Conservation (phyloP, 345 rosid genomes). For the Ceriops tagal region DNA sequence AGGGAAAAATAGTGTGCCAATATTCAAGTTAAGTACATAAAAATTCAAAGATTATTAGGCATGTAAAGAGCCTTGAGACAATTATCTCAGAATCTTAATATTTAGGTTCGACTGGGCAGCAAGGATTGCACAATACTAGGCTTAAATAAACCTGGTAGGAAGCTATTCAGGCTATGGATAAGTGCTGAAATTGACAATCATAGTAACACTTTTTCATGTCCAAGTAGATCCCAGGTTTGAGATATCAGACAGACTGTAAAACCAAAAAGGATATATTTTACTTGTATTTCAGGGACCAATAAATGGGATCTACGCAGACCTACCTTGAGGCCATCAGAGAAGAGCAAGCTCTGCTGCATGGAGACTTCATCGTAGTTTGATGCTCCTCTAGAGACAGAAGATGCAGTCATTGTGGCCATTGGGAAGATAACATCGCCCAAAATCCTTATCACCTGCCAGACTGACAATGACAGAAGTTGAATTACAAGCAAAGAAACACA, state of each 20-base stretch:
- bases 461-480: slow-evolving; percentile 19
- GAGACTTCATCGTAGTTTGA: slow-evolving; percentile 72
- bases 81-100: background rate
- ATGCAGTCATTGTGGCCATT: slow-evolving; percentile 53
- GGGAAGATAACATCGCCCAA: slow-evolving; percentile 6
- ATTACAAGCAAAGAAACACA: slow-evolving; percentile 7
- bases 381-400: slow-evolving; percentile 53
- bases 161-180: background rate
- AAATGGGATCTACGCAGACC: background rate
- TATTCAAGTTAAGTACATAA: background rate
- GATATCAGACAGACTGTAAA: no score
- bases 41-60: background rate
- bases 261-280: no score
- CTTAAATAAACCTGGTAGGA: no score
- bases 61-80: background rate
- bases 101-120: background rate
- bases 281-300: background rate
- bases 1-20: background rate
- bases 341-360: slow-evolving; percentile 82
- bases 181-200: background rate
- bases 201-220: background rate
- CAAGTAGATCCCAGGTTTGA: background rate
- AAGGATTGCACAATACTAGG: background rate
- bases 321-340: slow-evolving; percentile 88
- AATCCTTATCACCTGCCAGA: slow-evolving; percentile 22